phyloP scores from a whole-genome alignment of 192 early-diverging fungal genomes.

The Coemansia sp. region DNA sequence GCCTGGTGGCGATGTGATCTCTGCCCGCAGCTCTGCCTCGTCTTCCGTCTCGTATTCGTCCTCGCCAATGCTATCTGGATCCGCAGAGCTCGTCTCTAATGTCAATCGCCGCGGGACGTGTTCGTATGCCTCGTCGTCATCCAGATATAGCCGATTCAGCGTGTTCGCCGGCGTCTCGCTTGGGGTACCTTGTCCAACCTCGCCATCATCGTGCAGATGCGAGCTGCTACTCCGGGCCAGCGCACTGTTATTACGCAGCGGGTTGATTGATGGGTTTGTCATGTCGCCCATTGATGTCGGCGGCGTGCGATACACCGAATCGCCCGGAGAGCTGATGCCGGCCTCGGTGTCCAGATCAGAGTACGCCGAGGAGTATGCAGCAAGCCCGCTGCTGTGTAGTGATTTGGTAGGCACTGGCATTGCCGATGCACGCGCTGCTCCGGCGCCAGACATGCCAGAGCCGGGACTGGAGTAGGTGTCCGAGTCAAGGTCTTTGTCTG shows the following conservation, averaged over 20 bases:
- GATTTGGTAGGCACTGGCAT: constrained; percentile 9
- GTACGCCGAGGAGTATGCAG: constrained; percentile 30
- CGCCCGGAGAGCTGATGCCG: constrained; percentile 46
- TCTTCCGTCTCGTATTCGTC: constrained; percentile 43
- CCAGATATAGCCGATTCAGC: constrained; percentile 43
- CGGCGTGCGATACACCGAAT: constrained; percentile 53
- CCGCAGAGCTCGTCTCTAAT: constrained; percentile 42
- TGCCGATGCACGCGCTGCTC: constrained; percentile 6
- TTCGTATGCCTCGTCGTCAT: constrained; percentile 42
- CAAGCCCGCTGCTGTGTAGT: constrained; percentile 26
- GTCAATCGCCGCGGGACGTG: constrained; percentile 42
- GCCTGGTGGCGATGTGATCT: constrained; percentile 51
- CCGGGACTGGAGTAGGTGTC: constrained; percentile 31
- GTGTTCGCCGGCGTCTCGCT: constrained; percentile 50
- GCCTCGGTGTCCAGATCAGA: constrained; percentile 50
- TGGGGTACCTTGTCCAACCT: constrained; percentile 12
- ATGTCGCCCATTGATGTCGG: constrained; percentile 49
- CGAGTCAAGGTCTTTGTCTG: constrained; percentile 12
- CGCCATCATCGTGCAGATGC: not conserved
- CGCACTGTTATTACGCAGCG: constrained; percentile 8
- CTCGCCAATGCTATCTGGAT: constrained; percentile 46
- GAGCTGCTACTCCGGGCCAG: constrained; percentile 8
- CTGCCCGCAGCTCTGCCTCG: constrained; percentile 43
- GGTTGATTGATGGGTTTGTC: constrained; percentile 14
- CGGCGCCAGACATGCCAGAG: constrained; percentile 20